These are phyloP conservation scores for Phaseolus coccineus DNA, from an alignment of 331 rosid species.

Conservation along the genomic window DNA sequence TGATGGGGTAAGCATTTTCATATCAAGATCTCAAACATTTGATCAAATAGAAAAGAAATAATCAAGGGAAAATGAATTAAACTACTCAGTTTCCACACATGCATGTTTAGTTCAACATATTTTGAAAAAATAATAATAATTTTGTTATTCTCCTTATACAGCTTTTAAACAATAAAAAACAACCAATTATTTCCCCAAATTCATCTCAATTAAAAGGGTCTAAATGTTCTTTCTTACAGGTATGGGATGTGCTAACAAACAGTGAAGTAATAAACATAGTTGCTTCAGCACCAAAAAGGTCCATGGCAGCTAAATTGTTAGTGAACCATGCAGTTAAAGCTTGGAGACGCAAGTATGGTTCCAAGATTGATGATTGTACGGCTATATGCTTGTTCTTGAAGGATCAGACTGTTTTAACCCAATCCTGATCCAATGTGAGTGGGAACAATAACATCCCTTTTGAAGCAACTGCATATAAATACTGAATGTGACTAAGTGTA, in stretches of 20 bases:
- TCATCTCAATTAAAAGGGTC: background rate
- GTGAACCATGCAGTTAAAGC: conserved; percentile 64
- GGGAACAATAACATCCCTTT: background rate
- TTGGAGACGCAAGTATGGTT: conserved; percentile 60
- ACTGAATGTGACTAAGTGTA: background rate
- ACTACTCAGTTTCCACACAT: background rate
- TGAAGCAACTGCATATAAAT: conserved; percentile 30
- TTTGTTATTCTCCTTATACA: background rate
- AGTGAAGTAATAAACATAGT: conserved; percentile 71
- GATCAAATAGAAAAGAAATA: conserved; percentile 4
- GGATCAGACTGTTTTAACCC: conserved; percentile 34
- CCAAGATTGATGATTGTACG: conserved; percentile 73
- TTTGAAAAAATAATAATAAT: background rate
- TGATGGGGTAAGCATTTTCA: conserved; percentile 72
- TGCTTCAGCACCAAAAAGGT: conserved; percentile 67
- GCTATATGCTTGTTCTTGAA: conserved; percentile 71
- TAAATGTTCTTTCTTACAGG: conserved; percentile 44
- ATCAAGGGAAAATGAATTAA: background rate
- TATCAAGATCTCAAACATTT: background rate
- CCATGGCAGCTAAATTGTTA: conserved; percentile 70
- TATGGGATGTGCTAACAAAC: conserved; percentile 89
- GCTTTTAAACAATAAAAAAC: background rate
- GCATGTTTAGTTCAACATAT: background rate
- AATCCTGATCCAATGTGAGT: conserved; percentile 8
- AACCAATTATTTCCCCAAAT: background rate